Conservation (phyloP, 768 basidiomycete species). For the Glaciozyma antarctica region DNA sequence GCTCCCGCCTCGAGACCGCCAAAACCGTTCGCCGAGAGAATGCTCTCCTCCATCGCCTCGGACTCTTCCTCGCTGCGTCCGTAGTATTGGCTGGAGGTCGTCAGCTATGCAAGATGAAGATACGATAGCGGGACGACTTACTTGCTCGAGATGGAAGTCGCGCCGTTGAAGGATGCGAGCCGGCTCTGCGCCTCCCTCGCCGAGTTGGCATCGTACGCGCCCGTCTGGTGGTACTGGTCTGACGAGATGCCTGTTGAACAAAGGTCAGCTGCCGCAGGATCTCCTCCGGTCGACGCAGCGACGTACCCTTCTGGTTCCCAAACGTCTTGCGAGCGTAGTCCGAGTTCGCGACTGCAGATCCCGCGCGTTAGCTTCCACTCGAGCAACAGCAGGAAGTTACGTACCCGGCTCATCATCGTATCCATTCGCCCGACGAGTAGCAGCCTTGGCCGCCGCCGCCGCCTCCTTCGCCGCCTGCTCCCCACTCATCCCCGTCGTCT, state of each 20-base stretch:
- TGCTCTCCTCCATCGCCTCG: conserved; percentile 41
- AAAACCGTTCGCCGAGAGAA: conserved; percentile 47
- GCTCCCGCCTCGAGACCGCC: conserved; percentile 58
- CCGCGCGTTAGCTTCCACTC: neutral
- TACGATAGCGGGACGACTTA: neutral
- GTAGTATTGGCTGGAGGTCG: conserved; percentile 60
- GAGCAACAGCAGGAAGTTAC: neutral
- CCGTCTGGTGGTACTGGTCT: conserved; percentile 92
- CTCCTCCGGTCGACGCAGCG: neutral
- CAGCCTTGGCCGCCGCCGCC: conserved; percentile 49
- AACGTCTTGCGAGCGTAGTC: conserved; percentile 84
- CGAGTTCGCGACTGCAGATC: conserved; percentile 31
- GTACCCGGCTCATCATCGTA: conserved; percentile 36
- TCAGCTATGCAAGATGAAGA: neutral
- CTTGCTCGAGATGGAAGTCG: conserved; percentile 57
- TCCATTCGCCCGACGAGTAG: conserved; percentile 43
- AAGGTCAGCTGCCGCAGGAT: neutral
- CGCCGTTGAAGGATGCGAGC: conserved; percentile 76
- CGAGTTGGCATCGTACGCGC: conserved; percentile 66
- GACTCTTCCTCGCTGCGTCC: conserved; percentile 63
- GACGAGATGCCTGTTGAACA: conserved; percentile 65
- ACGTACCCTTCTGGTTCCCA: conserved; percentile 62
- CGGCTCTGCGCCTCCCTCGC: conserved; percentile 69
- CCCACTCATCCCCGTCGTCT: conserved; percentile 38
- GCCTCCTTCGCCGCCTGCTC: conserved; percentile 46